phyloP scores from a whole-genome alignment of 2,329 filamentous ascomycete genomes.

The Penicillium concentricum region DNA sequence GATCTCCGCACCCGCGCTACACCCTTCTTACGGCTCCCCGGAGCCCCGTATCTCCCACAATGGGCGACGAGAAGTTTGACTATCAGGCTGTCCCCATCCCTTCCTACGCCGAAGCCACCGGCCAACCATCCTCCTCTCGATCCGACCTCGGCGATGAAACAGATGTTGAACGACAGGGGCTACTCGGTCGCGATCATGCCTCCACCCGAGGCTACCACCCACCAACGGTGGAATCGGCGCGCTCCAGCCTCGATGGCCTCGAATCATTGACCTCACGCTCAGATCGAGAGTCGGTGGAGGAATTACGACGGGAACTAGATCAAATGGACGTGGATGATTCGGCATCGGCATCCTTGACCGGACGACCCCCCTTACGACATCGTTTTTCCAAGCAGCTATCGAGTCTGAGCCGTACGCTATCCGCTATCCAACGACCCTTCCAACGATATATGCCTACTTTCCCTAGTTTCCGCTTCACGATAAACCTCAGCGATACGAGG shows the following conservation, averaged over 20 bases:
- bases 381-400: conserved; percentile 59
- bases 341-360: conserved; percentile 28
- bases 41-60: conserved; percentile 32
- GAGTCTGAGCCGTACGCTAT: conserved; percentile 57
- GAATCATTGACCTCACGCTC: conserved; percentile 56
- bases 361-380: conserved; percentile 44
- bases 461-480: conserved; percentile 41
- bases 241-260: conserved; percentile 58
- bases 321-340: conserved; percentile 85
- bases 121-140: conserved; percentile 23
- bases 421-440: conserved; percentile 54
- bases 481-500: conserved; percentile 38
- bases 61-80: conserved; percentile 55
- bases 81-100: conserved; percentile 71
- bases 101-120: conserved; percentile 73
- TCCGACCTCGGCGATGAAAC: conserved; percentile 45
- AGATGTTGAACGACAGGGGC: conserved; percentile 37
- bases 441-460: conserved; percentile 47
- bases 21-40: conserved; percentile 32
- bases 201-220: conserved; percentile 64
- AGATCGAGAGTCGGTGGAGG: conserved; percentile 56
- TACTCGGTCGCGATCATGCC: conserved; percentile 39
- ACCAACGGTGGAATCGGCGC: conserved; percentile 80
- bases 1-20: conserved; percentile 29
- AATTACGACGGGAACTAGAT: conserved; percentile 77